These are phyloP conservation scores for Eucalyptus sp. DNA, from an alignment of 345 rosid genomes.

Conservation along the genomic window DNA sequence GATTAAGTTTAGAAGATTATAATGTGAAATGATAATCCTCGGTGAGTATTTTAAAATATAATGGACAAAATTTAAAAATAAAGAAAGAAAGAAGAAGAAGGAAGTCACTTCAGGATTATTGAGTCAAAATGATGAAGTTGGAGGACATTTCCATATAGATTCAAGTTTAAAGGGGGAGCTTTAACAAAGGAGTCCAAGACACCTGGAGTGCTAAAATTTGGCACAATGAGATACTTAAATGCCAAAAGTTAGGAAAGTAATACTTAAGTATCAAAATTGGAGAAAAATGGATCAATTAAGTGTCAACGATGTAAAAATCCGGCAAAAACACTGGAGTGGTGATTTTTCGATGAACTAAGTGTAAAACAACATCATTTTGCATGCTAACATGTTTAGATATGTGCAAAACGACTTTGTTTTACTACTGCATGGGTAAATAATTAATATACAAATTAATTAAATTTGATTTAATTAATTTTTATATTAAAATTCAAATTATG, in stretches of 20 bases:
- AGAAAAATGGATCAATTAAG: no score
- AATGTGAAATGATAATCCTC: fast-evolving
- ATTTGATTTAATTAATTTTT: no score
- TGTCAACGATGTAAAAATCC: no score
- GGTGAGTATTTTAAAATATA: not conserved
- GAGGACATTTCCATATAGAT: not conserved
- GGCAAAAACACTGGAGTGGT: no score
- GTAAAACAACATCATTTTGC: no score
- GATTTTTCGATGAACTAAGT: no score
- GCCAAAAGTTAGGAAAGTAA: fast-evolving
- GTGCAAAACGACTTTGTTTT: no score
- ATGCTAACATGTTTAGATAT: no score
- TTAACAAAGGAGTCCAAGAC: fast-evolving
- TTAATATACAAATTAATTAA: no score
- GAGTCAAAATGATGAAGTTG: not conserved
- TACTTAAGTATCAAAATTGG: no score
- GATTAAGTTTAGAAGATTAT: not conserved
- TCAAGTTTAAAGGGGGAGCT: not conserved
- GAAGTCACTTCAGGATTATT: not conserved
- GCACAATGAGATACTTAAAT: fast-evolving
- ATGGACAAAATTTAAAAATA: not conserved
- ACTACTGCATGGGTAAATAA: fast-evolving
- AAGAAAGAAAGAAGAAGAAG: fast-evolving
- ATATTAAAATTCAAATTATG: no score
- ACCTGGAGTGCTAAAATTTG: fast-evolving